Base-by-base conservation (phyloP, 1,284 basidiomycete genomes). In the Cerrena zonata region DNA sequence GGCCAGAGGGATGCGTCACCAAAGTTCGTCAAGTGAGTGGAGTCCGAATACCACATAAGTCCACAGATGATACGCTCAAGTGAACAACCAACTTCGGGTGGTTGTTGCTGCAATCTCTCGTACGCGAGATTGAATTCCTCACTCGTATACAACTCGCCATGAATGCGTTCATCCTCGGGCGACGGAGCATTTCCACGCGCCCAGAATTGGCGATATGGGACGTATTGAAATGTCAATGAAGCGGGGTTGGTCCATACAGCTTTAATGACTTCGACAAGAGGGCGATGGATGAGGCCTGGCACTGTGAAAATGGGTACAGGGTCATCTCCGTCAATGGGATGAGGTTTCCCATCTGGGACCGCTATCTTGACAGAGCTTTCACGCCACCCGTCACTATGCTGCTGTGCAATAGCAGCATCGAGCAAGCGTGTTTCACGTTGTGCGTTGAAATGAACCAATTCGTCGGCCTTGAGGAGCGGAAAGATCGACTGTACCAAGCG, bases 21-120 rank as follows among this genome's bases (percentile, higher is more conserved):
- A 37, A 66, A 65, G 11, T 58, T 60, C 1, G 60, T 37, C 0
- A 69, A 57, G 4, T 65, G 60, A 0, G 58, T 68, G 0, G 57
- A 44, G 50, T 70, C 65, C 0, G 64, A 71, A 57, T 61, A 66
- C 2, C 67, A 40, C 61, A 69, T 66, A 0, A 69, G 40, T 0
- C 53, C 53, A 0, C 53, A 49, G 3, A 69, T 38, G 1, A 61
- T 57, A 2, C 49, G 49, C 21, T 67, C 58, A 4, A 62, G 51
- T 44, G 45, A 27, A 36, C 45, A 46, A 18, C 27, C 27, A 13
- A 3, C 4, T 34, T 46, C 45, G 4, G 45, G 22, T 10, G 23
- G 23, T 18, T 4, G 19, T 4, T 27, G 45, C 23, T 46, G 45
- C 11, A 46, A 7, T 19, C 18, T 22, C 23, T 46, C 45, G 18